Percentiles rank a stretch among this genome's conserved stretches.
Evolutionary conservation across 2,329 filamentous ascomycete species (phyloP).

Genomic region (Fusarium sp.): DNA sequence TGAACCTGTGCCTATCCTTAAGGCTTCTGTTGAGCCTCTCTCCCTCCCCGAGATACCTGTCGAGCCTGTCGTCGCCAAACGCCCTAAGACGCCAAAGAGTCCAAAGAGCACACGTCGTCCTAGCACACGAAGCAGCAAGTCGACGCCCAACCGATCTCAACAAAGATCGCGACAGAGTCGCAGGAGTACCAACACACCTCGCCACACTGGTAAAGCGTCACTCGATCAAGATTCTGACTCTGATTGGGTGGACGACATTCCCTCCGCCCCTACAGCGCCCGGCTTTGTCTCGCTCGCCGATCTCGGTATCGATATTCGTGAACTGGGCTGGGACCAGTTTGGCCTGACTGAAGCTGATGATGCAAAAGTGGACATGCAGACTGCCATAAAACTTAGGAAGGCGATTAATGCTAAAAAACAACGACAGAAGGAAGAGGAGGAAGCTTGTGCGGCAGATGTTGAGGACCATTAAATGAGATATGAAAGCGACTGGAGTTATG

Average conservation of each 20-base stretch:
- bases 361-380: constrained; percentile 40
- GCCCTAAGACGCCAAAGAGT: constrained; percentile 25
- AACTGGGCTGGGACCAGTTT: constrained; percentile 36
- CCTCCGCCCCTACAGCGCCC: constrained; percentile 21
- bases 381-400: constrained; percentile 37
- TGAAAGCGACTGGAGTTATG: constrained; percentile 24
- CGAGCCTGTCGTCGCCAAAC: not conserved
- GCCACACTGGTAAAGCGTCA: constrained; percentile 9
- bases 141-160: constrained; percentile 11
- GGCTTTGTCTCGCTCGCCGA: constrained; percentile 36
- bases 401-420: constrained; percentile 34
- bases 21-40: constrained; percentile 6
- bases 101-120: constrained; percentile 20
- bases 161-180: constrained; percentile 9
- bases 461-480: constrained; percentile 37
- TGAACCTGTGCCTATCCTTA: constrained; percentile 33
- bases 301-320: constrained; percentile 28
- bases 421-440: constrained; percentile 26
- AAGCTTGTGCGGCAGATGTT: constrained; percentile 34
- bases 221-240: constrained; percentile 32
- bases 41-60: constrained; percentile 10
- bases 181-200: constrained; percentile 18
- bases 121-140: constrained; percentile 24
- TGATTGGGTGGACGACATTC: constrained; percentile 30
- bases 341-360: constrained; percentile 41